These are phyloP conservation scores for Saccharomyces hybrid DNA, from an alignment of 1,139 yeast species.

Conservation along the genomic window DNA sequence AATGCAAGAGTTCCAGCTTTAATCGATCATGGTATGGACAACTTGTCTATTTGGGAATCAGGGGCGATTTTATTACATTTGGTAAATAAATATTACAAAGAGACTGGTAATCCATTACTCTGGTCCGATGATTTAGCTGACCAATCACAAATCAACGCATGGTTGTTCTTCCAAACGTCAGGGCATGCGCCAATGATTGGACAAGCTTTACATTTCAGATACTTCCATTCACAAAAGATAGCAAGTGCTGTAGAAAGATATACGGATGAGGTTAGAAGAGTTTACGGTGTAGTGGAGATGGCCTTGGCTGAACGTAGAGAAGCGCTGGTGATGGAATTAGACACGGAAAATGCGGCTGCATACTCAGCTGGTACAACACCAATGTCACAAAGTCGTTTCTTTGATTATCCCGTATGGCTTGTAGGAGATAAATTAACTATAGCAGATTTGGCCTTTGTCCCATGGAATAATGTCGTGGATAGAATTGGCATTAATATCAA, in stretches of 20 bases:
- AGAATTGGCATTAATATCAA: conserved; percentile 83
- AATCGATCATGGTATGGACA: conserved; percentile 76
- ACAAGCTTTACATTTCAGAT: conserved; percentile 88
- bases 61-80: conserved; percentile 82
- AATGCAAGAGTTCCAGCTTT: conserved; percentile 93
- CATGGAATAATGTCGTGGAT: conserved; percentile 95
- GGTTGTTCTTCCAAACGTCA: conserved; percentile 92
- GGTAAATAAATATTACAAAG: conserved; percentile 60
- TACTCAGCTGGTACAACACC: conserved; percentile 88
- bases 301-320: conserved; percentile 90
- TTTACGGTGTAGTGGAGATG: conserved; percentile 91
- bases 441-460: conserved; percentile 87
- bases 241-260: conserved; percentile 88
- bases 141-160: conserved; percentile 78
- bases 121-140: conserved; percentile 78
- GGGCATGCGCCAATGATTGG: conserved; percentile 99
- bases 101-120: conserved; percentile 62
- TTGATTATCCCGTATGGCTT: conserved; percentile 91
- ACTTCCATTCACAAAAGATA: conserved; percentile 80
- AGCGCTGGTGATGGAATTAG: conserved; percentile 82
- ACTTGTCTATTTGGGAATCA: conserved; percentile 85
- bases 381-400: conserved; percentile 72
- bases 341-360: conserved; percentile 80
- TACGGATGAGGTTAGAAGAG: conserved; percentile 88
- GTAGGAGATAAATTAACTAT: conserved; percentile 87